These are phyloP conservation scores for Astragalus glycyphyllos DNA, from an alignment of 306 rosid genomes.

Conservation along the genomic window DNA sequence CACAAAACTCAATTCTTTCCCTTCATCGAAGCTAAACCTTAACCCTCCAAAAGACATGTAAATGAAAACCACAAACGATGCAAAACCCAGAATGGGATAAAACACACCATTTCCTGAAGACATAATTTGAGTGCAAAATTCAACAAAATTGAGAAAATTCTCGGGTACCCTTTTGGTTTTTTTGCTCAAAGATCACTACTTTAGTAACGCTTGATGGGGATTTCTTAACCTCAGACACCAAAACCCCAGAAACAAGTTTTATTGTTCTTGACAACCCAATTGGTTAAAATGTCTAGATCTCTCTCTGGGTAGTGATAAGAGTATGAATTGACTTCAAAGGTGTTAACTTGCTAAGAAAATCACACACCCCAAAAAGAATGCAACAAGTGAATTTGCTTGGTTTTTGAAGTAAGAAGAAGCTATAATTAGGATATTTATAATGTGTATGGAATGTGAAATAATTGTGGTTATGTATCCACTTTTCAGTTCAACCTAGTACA, in stretches of 20 bases:
- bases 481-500: conserved; percentile 40
- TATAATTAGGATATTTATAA: conserved; percentile 36
- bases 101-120: conserved; percentile 65
- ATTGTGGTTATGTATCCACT: conserved; percentile 21
- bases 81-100: conserved; percentile 80
- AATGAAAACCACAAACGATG: conserved; percentile 64
- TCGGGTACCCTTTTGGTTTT: conserved; percentile 43
- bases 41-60: conserved; percentile 80
- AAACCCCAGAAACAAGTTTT: conserved; percentile 43
- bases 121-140: conserved; percentile 53
- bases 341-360: conserved; percentile 16
- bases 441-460: conserved; percentile 44
- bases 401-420: conserved; percentile 16
- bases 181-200: conserved; percentile 24
- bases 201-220: conserved; percentile 44
- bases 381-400: conserved; percentile 24
- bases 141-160: conserved; percentile 39
- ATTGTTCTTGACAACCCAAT: conserved; percentile 31
- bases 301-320: conserved; percentile 33
- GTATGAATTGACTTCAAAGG: conserved; percentile 35
- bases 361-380: conserved; percentile 26
- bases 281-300: conserved; percentile 53
- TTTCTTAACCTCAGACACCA: conserved; percentile 16
- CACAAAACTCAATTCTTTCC: conserved; percentile 63
- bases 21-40: conserved; percentile 47